phyloP scores from a whole-genome alignment of 116 monocot species.

The Dioscorea cayenensis region DNA sequence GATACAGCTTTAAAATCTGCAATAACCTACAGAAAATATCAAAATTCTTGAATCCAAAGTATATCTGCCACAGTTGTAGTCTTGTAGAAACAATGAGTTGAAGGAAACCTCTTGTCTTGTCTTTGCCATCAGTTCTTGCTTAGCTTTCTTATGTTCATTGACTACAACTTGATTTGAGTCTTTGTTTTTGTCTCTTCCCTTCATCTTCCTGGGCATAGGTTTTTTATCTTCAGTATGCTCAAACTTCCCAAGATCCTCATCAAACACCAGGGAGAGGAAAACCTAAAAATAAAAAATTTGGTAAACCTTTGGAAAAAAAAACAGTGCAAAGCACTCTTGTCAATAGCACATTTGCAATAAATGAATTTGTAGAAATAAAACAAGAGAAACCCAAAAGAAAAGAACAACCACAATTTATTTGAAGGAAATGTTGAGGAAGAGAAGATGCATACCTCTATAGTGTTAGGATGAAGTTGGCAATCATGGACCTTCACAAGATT shows the following conservation, averaged over 20 bases:
- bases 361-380: background rate
- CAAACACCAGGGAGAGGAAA: slow-evolving; percentile 78
- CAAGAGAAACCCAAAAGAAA: background rate
- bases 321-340: background rate
- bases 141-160: slow-evolving; percentile 50
- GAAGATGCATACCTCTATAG: slow-evolving; percentile 48
- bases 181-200: slow-evolving; percentile 34
- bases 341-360: background rate
- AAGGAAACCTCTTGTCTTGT: slow-evolving; percentile 79
- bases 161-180: slow-evolving; percentile 25
- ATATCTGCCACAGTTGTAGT: background rate
- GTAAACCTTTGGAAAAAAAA: background rate
- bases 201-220: slow-evolving; percentile 52
- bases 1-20: slow-evolving; percentile 74
- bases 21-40: slow-evolving; percentile 47
- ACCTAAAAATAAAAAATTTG: slow-evolving; percentile 36
- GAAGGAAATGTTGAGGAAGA: slow-evolving; percentile 1
- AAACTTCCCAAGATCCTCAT: slow-evolving; percentile 75
- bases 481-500: slow-evolving; percentile 60
- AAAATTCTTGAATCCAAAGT: slow-evolving; percentile 2
- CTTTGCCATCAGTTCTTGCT: slow-evolving; percentile 55
- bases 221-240: slow-evolving; percentile 33
- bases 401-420: background rate
- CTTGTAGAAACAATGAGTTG: background rate
- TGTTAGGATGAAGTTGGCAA: slow-evolving; percentile 81